These are phyloP conservation scores for Aspergillus indologenus DNA, from an alignment of 495 filamentous ascomycete species.

Conservation along the genomic window DNA sequence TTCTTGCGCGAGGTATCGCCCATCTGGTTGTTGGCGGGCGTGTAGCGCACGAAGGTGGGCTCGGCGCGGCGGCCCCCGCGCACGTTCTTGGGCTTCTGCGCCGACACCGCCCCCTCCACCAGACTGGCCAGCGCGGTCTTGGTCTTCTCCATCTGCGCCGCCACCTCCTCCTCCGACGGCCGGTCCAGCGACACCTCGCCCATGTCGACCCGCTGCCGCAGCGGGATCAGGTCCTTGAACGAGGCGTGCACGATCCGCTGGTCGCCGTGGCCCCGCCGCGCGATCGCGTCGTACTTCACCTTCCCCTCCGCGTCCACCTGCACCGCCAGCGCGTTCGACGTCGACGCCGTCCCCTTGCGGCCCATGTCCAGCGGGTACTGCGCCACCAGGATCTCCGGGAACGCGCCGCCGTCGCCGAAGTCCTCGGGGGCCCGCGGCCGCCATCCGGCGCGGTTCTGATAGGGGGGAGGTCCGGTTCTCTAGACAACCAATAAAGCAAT, in stretches of 20 bases:
- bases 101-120: slow-evolving; percentile 79
- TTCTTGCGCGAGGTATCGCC: slow-evolving; percentile 84
- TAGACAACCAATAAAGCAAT: no score
- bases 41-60: slow-evolving; percentile 93
- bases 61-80: slow-evolving; percentile 72
- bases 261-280: slow-evolving; percentile 80
- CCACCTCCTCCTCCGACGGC: slow-evolving; percentile 80
- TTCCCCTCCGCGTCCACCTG: slow-evolving; percentile 90
- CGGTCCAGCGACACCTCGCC: slow-evolving; percentile 89
- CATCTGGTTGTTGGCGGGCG: slow-evolving; percentile 88
- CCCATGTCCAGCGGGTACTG: slow-evolving; percentile 98
- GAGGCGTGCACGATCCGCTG: slow-evolving; percentile 85
- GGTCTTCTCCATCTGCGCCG: slow-evolving; percentile 79
- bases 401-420: slow-evolving; percentile 94
- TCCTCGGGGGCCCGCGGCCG: slow-evolving; percentile 82
- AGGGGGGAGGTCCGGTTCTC: slow-evolving; percentile 81
- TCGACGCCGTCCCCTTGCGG: slow-evolving; percentile 62
- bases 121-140: slow-evolving; percentile 77
- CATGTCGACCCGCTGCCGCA: slow-evolving; percentile 89
- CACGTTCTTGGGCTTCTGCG: slow-evolving; percentile 95
- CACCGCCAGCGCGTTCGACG: slow-evolving; percentile 83
- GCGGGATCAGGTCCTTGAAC: slow-evolving; percentile 95
- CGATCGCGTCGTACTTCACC: slow-evolving; percentile 95
- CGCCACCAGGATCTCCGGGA: slow-evolving; percentile 89
- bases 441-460: slow-evolving; percentile 82